phyloP scores from a whole-genome alignment of 148 eudicot genomes.

The Rhododendron simsii region DNA sequence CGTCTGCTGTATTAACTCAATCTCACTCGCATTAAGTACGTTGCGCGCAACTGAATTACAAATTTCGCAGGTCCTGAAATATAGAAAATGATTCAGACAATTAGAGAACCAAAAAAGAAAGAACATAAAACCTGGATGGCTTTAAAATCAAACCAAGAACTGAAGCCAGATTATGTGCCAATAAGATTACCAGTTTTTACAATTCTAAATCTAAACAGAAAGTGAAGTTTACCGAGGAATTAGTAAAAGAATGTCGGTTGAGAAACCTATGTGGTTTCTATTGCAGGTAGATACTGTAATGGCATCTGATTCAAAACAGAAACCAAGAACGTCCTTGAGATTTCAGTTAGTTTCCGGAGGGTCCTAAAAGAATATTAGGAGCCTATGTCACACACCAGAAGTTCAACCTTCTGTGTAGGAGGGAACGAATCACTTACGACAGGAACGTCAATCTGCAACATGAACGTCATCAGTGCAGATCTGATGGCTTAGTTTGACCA shows the following conservation, averaged over 20 bases:
- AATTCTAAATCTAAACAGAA: not conserved
- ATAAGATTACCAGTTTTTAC: not conserved
- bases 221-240: not conserved
- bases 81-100: not conserved
- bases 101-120: not conserved
- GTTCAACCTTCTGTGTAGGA: no score
- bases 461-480: no score
- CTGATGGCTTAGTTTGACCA: not conserved
- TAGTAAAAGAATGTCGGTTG: not conserved
- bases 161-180: not conserved
- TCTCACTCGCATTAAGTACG: constrained; percentile 24
- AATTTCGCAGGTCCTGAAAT: constrained; percentile 45
- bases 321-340: no score
- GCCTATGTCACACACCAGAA: not conserved
- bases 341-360: no score
- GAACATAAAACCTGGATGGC: not conserved
- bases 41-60: constrained; percentile 45
- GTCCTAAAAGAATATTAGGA: not conserved
- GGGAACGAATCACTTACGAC: not conserved
- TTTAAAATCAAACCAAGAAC: not conserved
- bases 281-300: no score
- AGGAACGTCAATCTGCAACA: not conserved
- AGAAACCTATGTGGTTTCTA: not conserved
- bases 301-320: no score
- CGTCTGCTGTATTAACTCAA: constrained; percentile 23